Conservation (phyloP, 2,329 filamentous ascomycete genomes). For the Alternaria alternata region DNA sequence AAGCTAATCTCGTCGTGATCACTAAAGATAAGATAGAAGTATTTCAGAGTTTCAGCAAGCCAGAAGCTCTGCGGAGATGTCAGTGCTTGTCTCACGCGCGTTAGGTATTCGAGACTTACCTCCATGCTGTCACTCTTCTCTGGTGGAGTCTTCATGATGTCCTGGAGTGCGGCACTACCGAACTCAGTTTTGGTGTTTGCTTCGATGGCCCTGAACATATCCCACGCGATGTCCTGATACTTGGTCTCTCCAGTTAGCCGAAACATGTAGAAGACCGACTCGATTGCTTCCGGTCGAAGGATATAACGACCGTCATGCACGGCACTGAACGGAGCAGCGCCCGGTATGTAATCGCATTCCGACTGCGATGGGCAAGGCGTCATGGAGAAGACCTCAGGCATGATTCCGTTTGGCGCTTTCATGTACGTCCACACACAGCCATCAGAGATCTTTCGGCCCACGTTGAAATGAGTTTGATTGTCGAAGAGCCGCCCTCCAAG, state of each 20-base stretch:
- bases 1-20: slow-evolving; percentile 69
- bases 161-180: slow-evolving; percentile 55
- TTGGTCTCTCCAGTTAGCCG: slow-evolving; percentile 63
- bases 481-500: no score
- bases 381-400: no score
- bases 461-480: no score
- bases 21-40: slow-evolving; percentile 85
- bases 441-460: no score
- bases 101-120: background rate
- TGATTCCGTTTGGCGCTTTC: no score
- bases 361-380: no score
- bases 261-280: slow-evolving; percentile 52
- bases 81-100: background rate
- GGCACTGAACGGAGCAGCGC: no score
- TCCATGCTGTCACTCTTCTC: slow-evolving; percentile 55
- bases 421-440: no score
- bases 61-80: slow-evolving; percentile 74
- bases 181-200: slow-evolving; percentile 53
- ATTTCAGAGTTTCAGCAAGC: slow-evolving; percentile 90
- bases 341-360: no score
- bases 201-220: slow-evolving; percentile 57
- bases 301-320: no score
- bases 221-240: slow-evolving; percentile 57
- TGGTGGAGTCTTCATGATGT: slow-evolving; percentile 53
- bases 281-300: no score